Conservation (phyloP, 2,329 filamentous ascomycete species). For the Epichloe uncinata region DNA sequence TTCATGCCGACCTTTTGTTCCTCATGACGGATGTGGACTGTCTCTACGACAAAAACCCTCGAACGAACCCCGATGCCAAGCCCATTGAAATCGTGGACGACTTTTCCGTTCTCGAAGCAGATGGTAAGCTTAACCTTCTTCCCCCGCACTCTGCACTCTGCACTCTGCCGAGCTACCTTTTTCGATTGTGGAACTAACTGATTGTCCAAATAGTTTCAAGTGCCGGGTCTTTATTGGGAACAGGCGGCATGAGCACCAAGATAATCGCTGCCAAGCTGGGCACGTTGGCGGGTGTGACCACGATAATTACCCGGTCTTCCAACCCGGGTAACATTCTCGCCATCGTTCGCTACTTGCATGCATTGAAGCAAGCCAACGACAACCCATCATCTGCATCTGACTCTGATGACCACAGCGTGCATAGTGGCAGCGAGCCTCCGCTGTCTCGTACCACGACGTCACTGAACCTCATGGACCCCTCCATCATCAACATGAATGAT, state of each 20-base stretch:
- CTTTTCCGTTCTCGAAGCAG: slow-evolving; percentile 67
- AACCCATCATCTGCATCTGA: slow-evolving; percentile 4
- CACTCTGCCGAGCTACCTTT: neutral
- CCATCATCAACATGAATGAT: slow-evolving; percentile 12
- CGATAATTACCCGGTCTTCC: slow-evolving; percentile 87
- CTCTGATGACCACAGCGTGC: slow-evolving; percentile 11
- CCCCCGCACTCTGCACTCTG: neutral
- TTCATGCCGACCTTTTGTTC: slow-evolving; percentile 91
- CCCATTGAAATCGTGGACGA: slow-evolving; percentile 90
- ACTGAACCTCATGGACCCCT: slow-evolving; percentile 19
- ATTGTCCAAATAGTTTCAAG: slow-evolving; percentile 51
- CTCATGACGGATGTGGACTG: slow-evolving; percentile 99
- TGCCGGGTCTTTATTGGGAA: slow-evolving; percentile 77
- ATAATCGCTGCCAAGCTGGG: slow-evolving; percentile 86
- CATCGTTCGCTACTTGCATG: slow-evolving; percentile 71
- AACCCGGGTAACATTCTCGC: slow-evolving; percentile 81
- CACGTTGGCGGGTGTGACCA: slow-evolving; percentile 88
- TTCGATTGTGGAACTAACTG: slow-evolving; percentile 8
- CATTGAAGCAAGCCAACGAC: slow-evolving; percentile 7
- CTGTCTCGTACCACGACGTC: slow-evolving; percentile 30
- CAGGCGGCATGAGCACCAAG: slow-evolving; percentile 95
- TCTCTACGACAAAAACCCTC: slow-evolving; percentile 90
- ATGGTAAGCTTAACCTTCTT: slow-evolving; percentile 37
- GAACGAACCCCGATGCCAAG: slow-evolving; percentile 69
- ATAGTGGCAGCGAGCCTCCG: slow-evolving; percentile 8